phyloP scores from a whole-genome alignment of 176 grass and related monocot species.

The Aegilops longissima region DNA sequence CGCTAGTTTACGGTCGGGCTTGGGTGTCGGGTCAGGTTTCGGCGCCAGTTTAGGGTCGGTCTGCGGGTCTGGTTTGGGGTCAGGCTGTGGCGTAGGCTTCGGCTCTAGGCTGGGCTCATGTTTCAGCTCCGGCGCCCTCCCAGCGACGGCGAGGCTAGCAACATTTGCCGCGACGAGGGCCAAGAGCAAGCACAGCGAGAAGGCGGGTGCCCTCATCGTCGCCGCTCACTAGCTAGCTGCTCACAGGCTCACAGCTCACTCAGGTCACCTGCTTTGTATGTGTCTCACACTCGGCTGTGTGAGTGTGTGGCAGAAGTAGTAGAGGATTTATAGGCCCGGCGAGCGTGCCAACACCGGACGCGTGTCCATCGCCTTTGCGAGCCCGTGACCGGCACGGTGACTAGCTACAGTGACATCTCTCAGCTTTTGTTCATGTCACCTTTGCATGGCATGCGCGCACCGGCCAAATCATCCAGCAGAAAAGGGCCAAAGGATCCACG shows the following conservation, averaged over 20 bases:
- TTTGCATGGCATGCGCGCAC: background rate
- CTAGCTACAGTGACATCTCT: background rate
- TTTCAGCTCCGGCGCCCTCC: background rate
- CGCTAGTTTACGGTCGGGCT: background rate
- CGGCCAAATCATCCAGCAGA: background rate
- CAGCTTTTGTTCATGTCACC: background rate
- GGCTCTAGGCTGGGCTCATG: background rate
- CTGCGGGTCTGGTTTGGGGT: background rate
- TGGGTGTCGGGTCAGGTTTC: background rate
- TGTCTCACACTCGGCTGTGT: background rate
- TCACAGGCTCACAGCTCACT: background rate
- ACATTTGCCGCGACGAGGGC: constrained; percentile 1
- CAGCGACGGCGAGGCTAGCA: background rate
- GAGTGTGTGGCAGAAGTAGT: background rate
- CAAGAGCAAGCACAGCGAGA: background rate
- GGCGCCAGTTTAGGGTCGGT: background rate
- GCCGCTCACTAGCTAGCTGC: background rate
- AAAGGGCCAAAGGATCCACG: background rate
- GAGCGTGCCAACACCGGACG: background rate
- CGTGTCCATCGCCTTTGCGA: background rate
- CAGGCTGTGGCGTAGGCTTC: background rate
- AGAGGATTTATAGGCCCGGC: constrained; percentile 15
- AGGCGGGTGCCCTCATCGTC: background rate
- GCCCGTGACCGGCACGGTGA: background rate
- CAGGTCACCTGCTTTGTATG: background rate